Conservation (phyloP, 1,284 basidiomycete species). For the Pisolithus thermaeus region DNA sequence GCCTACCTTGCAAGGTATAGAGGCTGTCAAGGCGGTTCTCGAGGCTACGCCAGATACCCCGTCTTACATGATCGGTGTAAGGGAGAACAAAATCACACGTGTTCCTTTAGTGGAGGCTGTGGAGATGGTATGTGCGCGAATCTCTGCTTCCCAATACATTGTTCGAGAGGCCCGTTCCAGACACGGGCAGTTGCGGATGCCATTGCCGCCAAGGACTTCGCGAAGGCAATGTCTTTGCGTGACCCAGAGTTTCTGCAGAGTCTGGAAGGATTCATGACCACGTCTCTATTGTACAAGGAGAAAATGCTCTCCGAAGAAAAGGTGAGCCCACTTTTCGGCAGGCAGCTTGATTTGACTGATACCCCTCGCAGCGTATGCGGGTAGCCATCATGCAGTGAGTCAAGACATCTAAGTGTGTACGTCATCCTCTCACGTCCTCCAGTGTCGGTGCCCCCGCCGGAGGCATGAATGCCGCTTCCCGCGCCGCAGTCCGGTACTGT, state of each 20-base stretch:
- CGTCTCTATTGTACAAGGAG: constrained; percentile 58
- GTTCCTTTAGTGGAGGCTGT: constrained; percentile 93
- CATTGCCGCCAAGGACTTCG: constrained; percentile 82
- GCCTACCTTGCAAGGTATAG: constrained; percentile 93
- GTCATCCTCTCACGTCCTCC: constrained; percentile 4
- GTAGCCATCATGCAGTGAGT: constrained; percentile 90
- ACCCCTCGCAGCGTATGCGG: constrained; percentile 58
- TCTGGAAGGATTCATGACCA: constrained; percentile 78
- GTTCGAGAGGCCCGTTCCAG: constrained; percentile 32
- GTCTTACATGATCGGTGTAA: constrained; percentile 95
- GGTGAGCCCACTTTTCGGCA: constrained; percentile 30
- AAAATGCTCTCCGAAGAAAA: constrained; percentile 65
- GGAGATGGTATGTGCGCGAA: constrained; percentile 50
- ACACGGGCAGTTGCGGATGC: constrained; percentile 84
- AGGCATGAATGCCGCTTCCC: constrained; percentile 97
- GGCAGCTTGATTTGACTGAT: too few relatives aligned
- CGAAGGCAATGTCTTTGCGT: constrained; percentile 80
- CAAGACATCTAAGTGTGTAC: background rate
- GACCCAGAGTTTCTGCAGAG: constrained; percentile 91
- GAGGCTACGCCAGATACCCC: constrained; percentile 86
- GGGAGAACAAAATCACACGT: constrained; percentile 92
- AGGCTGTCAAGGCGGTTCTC: constrained; percentile 89
- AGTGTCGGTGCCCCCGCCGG: constrained; percentile 96
- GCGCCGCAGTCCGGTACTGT: constrained; percentile 92
- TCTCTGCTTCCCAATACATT: constrained; percentile 4